Evolutionary conservation across 75 land plant species (phyloP).

Genomic region (Azolla pinnata): DNA sequence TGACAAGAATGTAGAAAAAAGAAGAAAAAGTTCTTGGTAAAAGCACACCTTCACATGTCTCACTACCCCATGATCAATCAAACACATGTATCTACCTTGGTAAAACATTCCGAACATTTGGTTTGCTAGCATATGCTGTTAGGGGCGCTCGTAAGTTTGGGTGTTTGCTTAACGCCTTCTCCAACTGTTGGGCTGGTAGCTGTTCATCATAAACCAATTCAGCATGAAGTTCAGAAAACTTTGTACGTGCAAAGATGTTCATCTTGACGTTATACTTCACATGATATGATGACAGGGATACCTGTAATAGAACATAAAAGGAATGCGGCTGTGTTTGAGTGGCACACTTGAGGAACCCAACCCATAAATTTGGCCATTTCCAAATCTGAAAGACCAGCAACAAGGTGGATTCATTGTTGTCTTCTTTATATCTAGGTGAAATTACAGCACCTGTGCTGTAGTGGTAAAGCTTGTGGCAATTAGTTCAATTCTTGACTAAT

Average conservation of each 20-base stretch:
- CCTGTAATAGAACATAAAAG: conserved; percentile 75
- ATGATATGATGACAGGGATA: conserved; percentile 9
- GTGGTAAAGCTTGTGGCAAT: no score
- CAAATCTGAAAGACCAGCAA: conserved; percentile 72
- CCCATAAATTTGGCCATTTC: conserved; percentile 92
- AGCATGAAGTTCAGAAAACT: not conserved
- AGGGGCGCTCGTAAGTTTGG: conserved; percentile 53
- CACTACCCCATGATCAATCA: not conserved
- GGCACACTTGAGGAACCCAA: conserved; percentile 90
- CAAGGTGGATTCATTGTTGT: no score
- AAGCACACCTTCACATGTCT: not conserved
- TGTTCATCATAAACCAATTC: conserved; percentile 10
- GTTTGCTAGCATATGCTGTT: conserved; percentile 67
- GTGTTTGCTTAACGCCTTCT: conserved; percentile 66
- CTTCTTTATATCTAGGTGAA: no score
- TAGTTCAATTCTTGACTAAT: no score
- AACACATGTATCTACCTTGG: conserved; percentile 73
- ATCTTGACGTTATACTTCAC: no score
- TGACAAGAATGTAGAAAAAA: conserved; percentile 4
- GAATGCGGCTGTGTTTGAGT: conserved; percentile 91
- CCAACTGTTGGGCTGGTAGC: conserved; percentile 93
- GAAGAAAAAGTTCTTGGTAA: no score
- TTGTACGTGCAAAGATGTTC: no score
- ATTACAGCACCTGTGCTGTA: no score
- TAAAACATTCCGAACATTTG: conserved; percentile 37